These are phyloP conservation scores for Cercophora newfieldiana DNA, from an alignment of 495 filamentous ascomycete genomes.

Conservation along the genomic window DNA sequence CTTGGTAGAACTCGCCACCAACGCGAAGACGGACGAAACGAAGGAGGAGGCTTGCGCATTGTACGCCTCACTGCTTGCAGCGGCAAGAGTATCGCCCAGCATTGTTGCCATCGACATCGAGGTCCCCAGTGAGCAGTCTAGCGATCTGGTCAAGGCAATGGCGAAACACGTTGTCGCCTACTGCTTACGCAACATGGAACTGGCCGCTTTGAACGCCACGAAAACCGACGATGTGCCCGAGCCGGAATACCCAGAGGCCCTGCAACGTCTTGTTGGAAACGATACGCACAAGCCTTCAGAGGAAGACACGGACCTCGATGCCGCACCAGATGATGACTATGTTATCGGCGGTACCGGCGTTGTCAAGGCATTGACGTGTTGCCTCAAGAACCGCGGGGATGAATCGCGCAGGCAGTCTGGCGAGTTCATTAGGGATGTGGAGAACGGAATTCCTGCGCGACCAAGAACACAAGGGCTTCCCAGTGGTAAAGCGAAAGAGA, in stretches of 20 bases:
- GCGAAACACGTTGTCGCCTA: slow-evolving; percentile 93
- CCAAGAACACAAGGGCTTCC: slow-evolving; percentile 17
- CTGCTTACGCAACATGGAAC: slow-evolving; percentile 85
- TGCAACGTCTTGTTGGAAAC: slow-evolving; percentile 58
- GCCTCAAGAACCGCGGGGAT: slow-evolving; percentile 71
- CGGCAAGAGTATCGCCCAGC: slow-evolving; percentile 77
- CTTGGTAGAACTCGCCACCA: slow-evolving; percentile 60
- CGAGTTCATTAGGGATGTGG: slow-evolving; percentile 44
- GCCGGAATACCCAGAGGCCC: slow-evolving; percentile 53
- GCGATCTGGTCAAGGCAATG: slow-evolving; percentile 87
- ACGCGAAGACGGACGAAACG: slow-evolving; percentile 65
- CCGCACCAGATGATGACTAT: slow-evolving; percentile 87
- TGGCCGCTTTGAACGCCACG: slow-evolving; percentile 25
- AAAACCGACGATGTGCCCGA: slow-evolving; percentile 38
- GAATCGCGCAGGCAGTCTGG: slow-evolving; percentile 52
- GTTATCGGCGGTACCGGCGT: slow-evolving; percentile 95
- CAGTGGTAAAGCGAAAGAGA: slow-evolving; percentile 75
- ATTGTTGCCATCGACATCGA: slow-evolving; percentile 92
- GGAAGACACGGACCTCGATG: slow-evolving; percentile 64
- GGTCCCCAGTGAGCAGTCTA: slow-evolving; percentile 72
- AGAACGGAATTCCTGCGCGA: slow-evolving; percentile 27
- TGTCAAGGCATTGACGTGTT: slow-evolving; percentile 89
- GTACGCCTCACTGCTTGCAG: slow-evolving; percentile 88
- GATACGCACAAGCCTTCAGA: slow-evolving; percentile 60
- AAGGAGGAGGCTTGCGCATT: slow-evolving; percentile 94